Evolutionary conservation across 257 asterid genomes (phyloP).

Genomic region (Solanum piurae): DNA sequence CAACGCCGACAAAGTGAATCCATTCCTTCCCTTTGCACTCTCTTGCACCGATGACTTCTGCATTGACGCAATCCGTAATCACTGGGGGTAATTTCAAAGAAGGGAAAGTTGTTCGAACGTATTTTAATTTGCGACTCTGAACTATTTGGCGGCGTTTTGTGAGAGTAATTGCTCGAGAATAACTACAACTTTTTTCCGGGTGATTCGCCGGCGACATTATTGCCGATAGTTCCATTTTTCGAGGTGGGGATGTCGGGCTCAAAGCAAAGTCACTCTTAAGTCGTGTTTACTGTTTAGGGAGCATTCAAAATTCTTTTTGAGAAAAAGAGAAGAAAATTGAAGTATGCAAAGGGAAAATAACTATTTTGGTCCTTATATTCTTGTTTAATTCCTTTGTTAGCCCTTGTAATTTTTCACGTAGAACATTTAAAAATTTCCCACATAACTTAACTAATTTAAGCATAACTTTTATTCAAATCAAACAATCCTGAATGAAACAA

Average conservation of each 20-base stretch:
- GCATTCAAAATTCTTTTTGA: not conserved
- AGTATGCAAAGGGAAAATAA: not conserved
- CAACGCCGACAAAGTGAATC: conserved; percentile 33
- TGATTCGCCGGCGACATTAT: not conserved
- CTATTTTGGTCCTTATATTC: not conserved
- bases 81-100: not conserved
- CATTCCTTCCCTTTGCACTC: conserved; percentile 1
- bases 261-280: not conserved
- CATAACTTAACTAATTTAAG: too few relatives aligned
- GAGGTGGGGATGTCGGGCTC: not conserved
- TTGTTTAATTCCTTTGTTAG: not conserved
- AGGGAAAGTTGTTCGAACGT: not conserved
- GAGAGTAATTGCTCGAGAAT: not conserved
- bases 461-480: not conserved
- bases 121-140: not conserved
- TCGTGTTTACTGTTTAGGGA: not conserved
- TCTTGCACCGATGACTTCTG: not conserved
- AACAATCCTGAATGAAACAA: too few relatives aligned
- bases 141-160: not conserved
- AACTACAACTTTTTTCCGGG: not conserved
- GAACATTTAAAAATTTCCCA: too few relatives aligned
- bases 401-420: not conserved
- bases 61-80: not conserved
- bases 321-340: not conserved
- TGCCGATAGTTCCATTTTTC: conserved; percentile 11